Percentiles rank a stretch among this genome's conserved stretches.
Evolutionary conservation across 2,329 filamentous ascomycete genomes (phyloP).

Genomic region (Fusarium anguioides): DNA sequence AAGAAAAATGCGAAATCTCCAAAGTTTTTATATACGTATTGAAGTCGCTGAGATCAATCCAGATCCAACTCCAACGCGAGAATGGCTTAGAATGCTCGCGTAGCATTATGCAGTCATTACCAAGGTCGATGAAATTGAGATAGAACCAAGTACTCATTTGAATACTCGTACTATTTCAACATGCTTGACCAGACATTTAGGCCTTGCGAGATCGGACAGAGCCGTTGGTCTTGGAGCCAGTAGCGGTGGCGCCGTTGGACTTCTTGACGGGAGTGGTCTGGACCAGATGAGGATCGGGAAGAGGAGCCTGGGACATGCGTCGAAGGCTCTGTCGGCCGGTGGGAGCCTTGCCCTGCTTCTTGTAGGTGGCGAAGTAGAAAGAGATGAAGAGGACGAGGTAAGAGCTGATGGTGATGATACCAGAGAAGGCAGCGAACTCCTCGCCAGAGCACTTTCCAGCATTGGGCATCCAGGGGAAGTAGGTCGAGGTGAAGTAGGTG

Average conservation of each 20-base stretch:
- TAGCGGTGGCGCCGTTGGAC: slow-evolving; percentile 64
- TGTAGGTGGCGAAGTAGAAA: slow-evolving; percentile 98
- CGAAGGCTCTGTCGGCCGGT: slow-evolving; percentile 83
- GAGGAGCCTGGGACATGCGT: slow-evolving; percentile 72
- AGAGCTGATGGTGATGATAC: slow-evolving; percentile 90
- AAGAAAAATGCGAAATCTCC: slow-evolving; percentile 40
- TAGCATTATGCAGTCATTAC: slow-evolving; percentile 21
- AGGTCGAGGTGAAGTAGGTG: slow-evolving; percentile 95
- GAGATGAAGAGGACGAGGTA: slow-evolving; percentile 99
- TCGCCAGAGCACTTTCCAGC: slow-evolving; percentile 89
- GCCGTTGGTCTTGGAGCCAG: slow-evolving; percentile 68
- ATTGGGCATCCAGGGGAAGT: slow-evolving; percentile 88
- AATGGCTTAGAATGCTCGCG: slow-evolving; percentile 16
- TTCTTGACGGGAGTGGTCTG: slow-evolving; percentile 60
- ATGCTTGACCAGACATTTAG: slow-evolving; percentile 37
- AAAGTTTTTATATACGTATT: slow-evolving; percentile 45
- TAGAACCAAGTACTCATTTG: neutral
- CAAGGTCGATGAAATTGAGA: slow-evolving; percentile 1
- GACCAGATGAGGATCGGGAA: slow-evolving; percentile 82
- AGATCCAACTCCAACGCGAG: slow-evolving; percentile 36
- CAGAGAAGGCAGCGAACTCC: slow-evolving; percentile 94
- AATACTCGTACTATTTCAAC: neutral
- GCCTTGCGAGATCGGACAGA: slow-evolving; percentile 78
- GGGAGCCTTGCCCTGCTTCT: slow-evolving; percentile 81
- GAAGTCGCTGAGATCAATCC: slow-evolving; percentile 28